Evolutionary conservation across 208 protist species (phyloP), one percentile per base, ranked within the genome.

Genomic region (Crithidia expoeki): DNA sequence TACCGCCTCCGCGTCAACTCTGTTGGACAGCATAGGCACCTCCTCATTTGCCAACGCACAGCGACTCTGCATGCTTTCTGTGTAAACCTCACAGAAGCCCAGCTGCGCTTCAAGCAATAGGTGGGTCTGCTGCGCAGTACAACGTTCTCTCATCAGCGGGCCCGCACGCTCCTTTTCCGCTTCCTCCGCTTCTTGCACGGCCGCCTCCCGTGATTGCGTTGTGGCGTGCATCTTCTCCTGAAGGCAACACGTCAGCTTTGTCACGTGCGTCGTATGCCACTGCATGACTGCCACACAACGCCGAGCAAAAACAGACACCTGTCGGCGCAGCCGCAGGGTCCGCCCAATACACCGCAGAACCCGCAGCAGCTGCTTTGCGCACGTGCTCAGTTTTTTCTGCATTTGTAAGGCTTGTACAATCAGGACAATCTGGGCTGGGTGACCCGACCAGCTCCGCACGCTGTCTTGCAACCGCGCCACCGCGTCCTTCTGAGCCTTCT

Each of bases 381-480:
- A 14, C 19, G 16, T 17, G 33, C 36, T 51, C 46, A 75, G 34
- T 53, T 63, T 64, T 56, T 47, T 52, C 42, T 84, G 83, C 61
- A 83, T 78, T 52, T 86, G 79, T 42, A 91, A 64, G 4, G 83
- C 81, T 5, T 83, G 80, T 2, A 88, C 23, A 19, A 90, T 30
- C 21, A 80, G 53, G 1, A 83, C 79, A 11, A 86, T 73, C 28
- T 66, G 61, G 14, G 77, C 61, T 2, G 86, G 83, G 51, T 78
- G 81, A 12, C 83, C 80, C 1, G 76, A 67, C 70, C 80, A 92
- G 27, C 66, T 51, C 21, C 76, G 76, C 11, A 70, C 66, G 25
- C 66, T 72, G 27, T 76, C 68, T 36, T 77, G 57, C 21, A 93
- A 52, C n/a, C 36, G 44, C 53, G 79, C 71, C 46, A 72, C 50